Base-by-base conservation (phyloP, 352 stramenopile genomes). In the Blastocystis sp. region DNA sequence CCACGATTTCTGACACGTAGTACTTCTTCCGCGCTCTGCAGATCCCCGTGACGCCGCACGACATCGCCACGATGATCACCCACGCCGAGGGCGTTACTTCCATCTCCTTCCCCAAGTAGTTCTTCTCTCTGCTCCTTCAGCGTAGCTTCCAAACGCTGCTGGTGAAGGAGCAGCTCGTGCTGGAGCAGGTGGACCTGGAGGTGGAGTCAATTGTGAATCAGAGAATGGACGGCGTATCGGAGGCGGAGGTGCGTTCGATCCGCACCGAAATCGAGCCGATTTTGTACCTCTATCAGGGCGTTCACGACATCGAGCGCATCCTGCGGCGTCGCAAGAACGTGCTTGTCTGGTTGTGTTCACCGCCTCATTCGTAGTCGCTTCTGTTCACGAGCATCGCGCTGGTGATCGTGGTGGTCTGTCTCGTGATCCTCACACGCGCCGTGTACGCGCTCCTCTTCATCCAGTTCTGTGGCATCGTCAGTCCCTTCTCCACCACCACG, bases 391-490 rank as follows among this genome's bases (percentile, higher is more conserved):
- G 10, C 35, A n/a, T 67, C 26, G 51, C 51, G 21, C 37, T 10
- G 16, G 21, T 50, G 0, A 1, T 85, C 4, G 65, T 69, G 10
- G 13, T 21, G 12, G 13, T 41, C 24, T 67, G 65, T 19, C 2
- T 45, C 60, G 29, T 37, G 1, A 3, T 85, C 4, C 33, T 85
- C 37, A 50, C 55, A 19, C 60, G 29, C 19, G n/a, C 29, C 29
- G 35, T 55, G 2, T 59, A 67, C 16, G 31, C 45, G 10, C 31
- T 67, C 1, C 50, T 85, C 45, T 85, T 69, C 41, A 41, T 29
- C 45, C 74, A 85, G 74, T 85, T 67, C 45, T 85, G 74, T 45
- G 74, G 74, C 16, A 41, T 67, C 1, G 29, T 85, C 50, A 33
- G 50, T 45, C 35, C 74, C 31, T 85, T 59, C 61, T 45, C 16